phyloP scores from a whole-genome alignment of 2,329 filamentous ascomycete genomes.

The Calonectria multiphialidica region DNA sequence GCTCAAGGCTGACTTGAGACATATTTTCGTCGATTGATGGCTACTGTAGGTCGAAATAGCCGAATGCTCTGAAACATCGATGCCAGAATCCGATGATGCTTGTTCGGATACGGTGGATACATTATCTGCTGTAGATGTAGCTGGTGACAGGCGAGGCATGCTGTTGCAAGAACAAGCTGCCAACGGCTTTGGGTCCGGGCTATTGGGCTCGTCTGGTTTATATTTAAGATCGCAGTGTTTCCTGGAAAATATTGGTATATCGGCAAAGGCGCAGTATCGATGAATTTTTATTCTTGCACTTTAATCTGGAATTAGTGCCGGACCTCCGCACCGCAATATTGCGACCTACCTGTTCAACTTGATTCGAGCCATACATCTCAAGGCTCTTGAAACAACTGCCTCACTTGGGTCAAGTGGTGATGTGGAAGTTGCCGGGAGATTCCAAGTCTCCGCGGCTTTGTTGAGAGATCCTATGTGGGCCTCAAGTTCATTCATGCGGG shows the following conservation, averaged over 20 bases:
- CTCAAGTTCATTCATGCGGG: background rate
- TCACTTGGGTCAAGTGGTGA: background rate
- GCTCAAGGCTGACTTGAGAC: background rate
- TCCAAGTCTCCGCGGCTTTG: background rate
- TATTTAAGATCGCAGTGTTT: background rate
- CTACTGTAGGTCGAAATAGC: background rate
- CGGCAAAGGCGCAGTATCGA: background rate
- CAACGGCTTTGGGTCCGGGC: background rate
- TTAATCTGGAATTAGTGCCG: background rate
- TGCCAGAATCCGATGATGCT: background rate
- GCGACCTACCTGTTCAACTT: background rate
- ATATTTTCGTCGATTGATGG: background rate
- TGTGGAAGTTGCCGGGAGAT: background rate
- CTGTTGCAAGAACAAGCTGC: background rate
- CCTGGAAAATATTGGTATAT: background rate
- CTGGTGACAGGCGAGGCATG: background rate
- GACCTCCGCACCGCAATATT: no score
- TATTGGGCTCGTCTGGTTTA: background rate
- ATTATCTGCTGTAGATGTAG: background rate
- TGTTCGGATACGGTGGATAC: background rate
- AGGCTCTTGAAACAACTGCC: background rate
- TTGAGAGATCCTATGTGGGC: background rate
- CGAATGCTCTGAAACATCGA: background rate
- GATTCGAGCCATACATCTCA: background rate
- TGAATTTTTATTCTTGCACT: background rate